Base-by-base conservation (phyloP, 768 basidiomycete species). In the Polyporus arcularius region DNA sequence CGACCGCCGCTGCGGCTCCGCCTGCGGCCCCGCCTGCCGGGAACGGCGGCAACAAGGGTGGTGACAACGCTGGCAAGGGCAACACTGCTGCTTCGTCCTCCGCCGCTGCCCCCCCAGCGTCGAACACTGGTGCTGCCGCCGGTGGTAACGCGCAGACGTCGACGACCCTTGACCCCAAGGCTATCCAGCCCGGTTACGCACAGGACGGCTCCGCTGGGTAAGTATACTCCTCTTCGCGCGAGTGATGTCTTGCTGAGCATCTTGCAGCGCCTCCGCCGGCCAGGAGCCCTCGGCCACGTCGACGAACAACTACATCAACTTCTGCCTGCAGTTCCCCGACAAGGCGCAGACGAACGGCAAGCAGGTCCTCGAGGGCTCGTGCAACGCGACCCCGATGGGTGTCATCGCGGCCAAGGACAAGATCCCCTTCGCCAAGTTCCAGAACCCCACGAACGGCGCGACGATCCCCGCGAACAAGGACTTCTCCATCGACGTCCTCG, bases 291-390 rank as follows among this genome's bases (percentile, higher is more conserved):
- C 82, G 11, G 64, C 79, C 32, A 85, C 84, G 4, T 83, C 83
- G 39, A 69, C 65, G 42, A 86, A 88, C 78, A 88, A 89, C 80
- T 89, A 82, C 73, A 83, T 83, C 79, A 86, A 86, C 78, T 82
- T 80, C 70, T 83, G 83, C 67, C 60, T 67, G 11, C 71, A 71
- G 21, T 58, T 68, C 15, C 67, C 72, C 30, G 65, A 73, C 58
- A 67, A 75, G 48, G 71, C 78, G 12, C 68, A 80, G 56, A 84
- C 83, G 30, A 79, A 82, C 71, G 82, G 82, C 32, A 50, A 72
- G 66, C 71, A 72, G 58, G 57, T 72, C 65, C 72, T 66, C 62
- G 73, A 71, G 4, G 83, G 84, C 14, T 85, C 84, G 15, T 87
- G 86, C 70, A 87, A 88, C 73, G 80, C 83, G 35, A 78, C 82